Base-by-base conservation (phyloP, 139 green algal species). In the Axilococcus clingmanii region DNA sequence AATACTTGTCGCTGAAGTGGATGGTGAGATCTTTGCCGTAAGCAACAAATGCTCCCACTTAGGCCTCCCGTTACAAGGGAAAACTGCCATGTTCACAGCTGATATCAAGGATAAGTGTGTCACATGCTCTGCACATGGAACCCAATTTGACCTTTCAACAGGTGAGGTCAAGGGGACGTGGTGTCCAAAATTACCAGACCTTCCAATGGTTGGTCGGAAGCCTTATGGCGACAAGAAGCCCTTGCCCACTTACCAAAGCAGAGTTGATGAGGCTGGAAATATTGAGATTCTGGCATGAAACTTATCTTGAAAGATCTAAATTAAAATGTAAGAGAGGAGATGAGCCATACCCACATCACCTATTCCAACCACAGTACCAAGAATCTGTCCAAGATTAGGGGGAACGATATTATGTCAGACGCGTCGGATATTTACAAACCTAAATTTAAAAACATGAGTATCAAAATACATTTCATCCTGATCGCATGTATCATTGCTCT, bases 1-100 rank as follows among this genome's bases (percentile, higher is more conserved):
- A 38, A 27, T 83, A 7, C 69, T 84, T 32, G 34, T 84, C 27
- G 59, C 65, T 0, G 62, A 71, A 11, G 48, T 55, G n/a, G 61
- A 44, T 33, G 77, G 53, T 20, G 27, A 72, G n/a, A 61, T 89
- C 1, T 80, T 55, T 36, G 80, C 80, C 6, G 69, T 88, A 8
- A 60, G 32, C 52, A 89, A 88, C 68, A 88, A 89, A 71, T 88
- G 81, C 74, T 50, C 45, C 0, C 81, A 89, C 64, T 55, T 89
- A 37, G 75, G 76, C 19, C 68, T 91, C 48, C 74, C 78, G 4
- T 53, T 91, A 16, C 62, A 82, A 6, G 82, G 80, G 54, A 86
- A 86, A 64, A 81, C 64, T 1, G 53, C 32, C 8, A 29, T 80
- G 32, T 54, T 70, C 8, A 54, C 65, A 38, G 62, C 20, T 2